Conservation (phyloP, 2,329 filamentous ascomycete species). For the Aspergillus awamori region DNA sequence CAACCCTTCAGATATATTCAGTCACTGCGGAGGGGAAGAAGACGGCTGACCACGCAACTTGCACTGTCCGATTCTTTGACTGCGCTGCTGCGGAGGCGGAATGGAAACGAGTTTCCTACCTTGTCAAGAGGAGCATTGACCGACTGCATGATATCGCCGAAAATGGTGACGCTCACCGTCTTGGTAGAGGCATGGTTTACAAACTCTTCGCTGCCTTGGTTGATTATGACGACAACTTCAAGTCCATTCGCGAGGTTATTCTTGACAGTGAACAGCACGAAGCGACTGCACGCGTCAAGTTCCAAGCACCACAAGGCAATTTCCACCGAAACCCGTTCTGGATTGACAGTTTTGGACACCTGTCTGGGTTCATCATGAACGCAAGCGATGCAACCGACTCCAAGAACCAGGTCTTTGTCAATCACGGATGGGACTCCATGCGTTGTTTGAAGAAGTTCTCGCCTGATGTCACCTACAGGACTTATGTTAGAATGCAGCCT, state of each 20-base stretch:
- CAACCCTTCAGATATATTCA: conserved; percentile 39
- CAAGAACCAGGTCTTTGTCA: conserved; percentile 63
- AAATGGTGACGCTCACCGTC: conserved; percentile 69
- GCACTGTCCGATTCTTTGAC: conserved; percentile 39
- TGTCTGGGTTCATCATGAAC: conserved; percentile 64
- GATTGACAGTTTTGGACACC: conserved; percentile 61
- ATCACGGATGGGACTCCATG: conserved; percentile 65
- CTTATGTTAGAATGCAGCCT: conserved; percentile 64
- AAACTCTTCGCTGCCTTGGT: conserved; percentile 67
- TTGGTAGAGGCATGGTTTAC: conserved; percentile 76
- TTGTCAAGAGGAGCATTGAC: conserved; percentile 67
- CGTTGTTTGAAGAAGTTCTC: conserved; percentile 58
- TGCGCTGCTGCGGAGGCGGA: conserved; percentile 28
- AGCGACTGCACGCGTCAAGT: conserved; percentile 58
- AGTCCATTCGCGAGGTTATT: conserved; percentile 62
- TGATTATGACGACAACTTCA: conserved; percentile 59
- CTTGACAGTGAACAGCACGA: conserved; percentile 60
- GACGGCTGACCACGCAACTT: conserved; percentile 40
- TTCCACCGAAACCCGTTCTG: conserved; percentile 63
- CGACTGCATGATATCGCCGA: conserved; percentile 63
- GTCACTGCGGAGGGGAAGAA: conserved; percentile 43
- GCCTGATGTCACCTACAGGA: conserved; percentile 57
- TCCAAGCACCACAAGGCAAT: conserved; percentile 58
- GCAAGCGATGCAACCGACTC: conserved; percentile 62
- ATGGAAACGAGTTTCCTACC: conserved; percentile 45